Conservation (phyloP, 441 rosid genomes). For the Corymbia calophylla region DNA sequence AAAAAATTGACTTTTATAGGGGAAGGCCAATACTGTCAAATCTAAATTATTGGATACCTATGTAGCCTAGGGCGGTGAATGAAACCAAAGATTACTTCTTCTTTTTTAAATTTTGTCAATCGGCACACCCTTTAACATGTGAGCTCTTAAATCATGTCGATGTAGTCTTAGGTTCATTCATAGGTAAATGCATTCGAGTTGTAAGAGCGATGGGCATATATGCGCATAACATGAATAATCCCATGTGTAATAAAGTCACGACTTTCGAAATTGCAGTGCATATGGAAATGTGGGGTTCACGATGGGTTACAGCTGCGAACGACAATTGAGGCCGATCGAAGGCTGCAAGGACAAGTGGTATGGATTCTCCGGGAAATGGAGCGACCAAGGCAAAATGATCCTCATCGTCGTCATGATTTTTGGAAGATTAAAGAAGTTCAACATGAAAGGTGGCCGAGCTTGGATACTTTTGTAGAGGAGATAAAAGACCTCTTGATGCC, state of each 20-base stretch:
- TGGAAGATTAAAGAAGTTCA: slow-evolving; percentile 55
- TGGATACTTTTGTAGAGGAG: slow-evolving; percentile 24
- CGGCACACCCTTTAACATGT: background rate
- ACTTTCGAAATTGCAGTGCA: slow-evolving; percentile 23
- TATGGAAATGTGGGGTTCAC: slow-evolving; percentile 72
- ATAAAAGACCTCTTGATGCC: background rate
- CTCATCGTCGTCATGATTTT: slow-evolving; percentile 50
- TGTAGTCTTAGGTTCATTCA: background rate
- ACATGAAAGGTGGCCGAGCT: slow-evolving; percentile 35
- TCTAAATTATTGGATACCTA: slow-evolving; percentile 35
- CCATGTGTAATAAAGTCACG: background rate
- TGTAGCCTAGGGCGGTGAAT: background rate
- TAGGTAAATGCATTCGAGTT: background rate
- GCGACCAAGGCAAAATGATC: slow-evolving; percentile 34
- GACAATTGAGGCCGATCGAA: slow-evolving; percentile 6
- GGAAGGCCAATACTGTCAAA: background rate
- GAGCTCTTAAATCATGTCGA: background rate
- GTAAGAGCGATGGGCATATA: background rate
- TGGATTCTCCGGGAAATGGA: slow-evolving; percentile 57
- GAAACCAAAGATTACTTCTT: background rate
- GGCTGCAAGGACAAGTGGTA: slow-evolving; percentile 29
- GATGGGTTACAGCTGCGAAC: slow-evolving; percentile 47
- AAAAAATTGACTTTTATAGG: background rate
- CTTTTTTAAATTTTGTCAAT: background rate
- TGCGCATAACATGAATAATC: background rate